A percentile compares a stretch with the other conserved stretches of the same genome.
Conservation (phyloP, 805 yeast genomes). For the Metschnikowia drakensbergensis region DNA sequence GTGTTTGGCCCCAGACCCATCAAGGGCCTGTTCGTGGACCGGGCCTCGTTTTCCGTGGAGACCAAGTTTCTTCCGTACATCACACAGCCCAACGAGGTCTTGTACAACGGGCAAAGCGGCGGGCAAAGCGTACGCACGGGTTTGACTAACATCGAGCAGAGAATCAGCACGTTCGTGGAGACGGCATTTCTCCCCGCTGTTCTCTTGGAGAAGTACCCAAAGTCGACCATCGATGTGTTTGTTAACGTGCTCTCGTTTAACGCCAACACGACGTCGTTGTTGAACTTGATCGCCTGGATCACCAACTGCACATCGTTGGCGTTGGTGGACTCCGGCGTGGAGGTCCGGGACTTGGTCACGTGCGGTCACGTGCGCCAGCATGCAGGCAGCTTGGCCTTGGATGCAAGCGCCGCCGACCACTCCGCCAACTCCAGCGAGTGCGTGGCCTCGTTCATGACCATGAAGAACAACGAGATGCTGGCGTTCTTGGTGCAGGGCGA, state of each 20-base stretch:
- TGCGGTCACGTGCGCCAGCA: constrained; percentile 45
- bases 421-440: constrained; percentile 12
- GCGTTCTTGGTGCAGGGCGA: constrained; percentile 52
- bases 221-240: constrained; percentile 79
- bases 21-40: constrained; percentile 64
- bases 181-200: constrained; percentile 52
- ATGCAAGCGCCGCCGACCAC: constrained; percentile 10
- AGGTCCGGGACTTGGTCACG: constrained; percentile 71
- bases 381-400: constrained; percentile 8
- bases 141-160: constrained; percentile 40
- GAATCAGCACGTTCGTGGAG: constrained; percentile 49
- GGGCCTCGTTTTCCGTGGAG: constrained; percentile 63
- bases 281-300: constrained; percentile 47
- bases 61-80: constrained; percentile 51
- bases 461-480: constrained; percentile 53
- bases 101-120: constrained; percentile 20
- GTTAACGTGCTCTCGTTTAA: constrained; percentile 57
- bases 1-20: constrained; percentile 90
- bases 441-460: constrained; percentile 50
- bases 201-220: constrained; percentile 73
- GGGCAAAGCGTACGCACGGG: constrained; percentile 30
- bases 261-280: constrained; percentile 24
- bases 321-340: constrained; percentile 79
- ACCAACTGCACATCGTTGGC: constrained; percentile 70
- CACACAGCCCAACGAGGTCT: constrained; percentile 35